Base-by-base conservation (phyloP, 768 basidiomycete genomes). In the Hygrophorus russula region DNA sequence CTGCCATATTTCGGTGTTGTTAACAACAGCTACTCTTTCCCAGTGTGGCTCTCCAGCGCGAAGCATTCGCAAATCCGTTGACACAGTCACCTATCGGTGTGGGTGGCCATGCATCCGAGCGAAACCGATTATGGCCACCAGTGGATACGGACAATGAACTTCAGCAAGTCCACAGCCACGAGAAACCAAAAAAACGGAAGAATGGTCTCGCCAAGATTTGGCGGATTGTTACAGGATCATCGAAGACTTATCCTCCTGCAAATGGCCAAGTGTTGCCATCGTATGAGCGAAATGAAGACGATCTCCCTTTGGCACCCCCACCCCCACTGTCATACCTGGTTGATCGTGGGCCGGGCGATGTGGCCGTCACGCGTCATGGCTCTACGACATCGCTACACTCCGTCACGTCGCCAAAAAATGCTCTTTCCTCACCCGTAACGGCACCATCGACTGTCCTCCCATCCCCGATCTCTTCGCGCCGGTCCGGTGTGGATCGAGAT, bases 241-340 rank as follows among this genome's bases (percentile, higher is more conserved):
- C 65, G 13, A 74, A 75, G 49, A 62, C 67, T 31, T 63, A 69
- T 15, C 46, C 54, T 18, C 44, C 50, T 10, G 20, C 45, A 5
- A 57, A 52, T 32, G 54, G 60, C 31, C 59, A 58, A 19, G 59
- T 64, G 5, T 34, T 15, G 12, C 68, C 66, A 12, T 66, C 64
- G 10, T 44, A 62, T 18, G 73, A 69, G 48, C 68, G 59, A 32
- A 59, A 55, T 34, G 82, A 86, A 2, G 86, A 90, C 53, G 78
- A 85, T 51, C 59, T 70, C 7, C 91, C 88, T 3, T 67, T 96
- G 32, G 80, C 85, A 2, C 94, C 93, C 0, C 94, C 94, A 2
- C 94, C 94, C 4, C 83, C 90, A 4, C 56, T 98, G 41, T 89
- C 89, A 0, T 93, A 91, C 62, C 73, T 97, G 37, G 89, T 90